Evolutionary conservation across 2,329 filamentous ascomycete species (phyloP).

Genomic region (Helotiales sp.): DNA sequence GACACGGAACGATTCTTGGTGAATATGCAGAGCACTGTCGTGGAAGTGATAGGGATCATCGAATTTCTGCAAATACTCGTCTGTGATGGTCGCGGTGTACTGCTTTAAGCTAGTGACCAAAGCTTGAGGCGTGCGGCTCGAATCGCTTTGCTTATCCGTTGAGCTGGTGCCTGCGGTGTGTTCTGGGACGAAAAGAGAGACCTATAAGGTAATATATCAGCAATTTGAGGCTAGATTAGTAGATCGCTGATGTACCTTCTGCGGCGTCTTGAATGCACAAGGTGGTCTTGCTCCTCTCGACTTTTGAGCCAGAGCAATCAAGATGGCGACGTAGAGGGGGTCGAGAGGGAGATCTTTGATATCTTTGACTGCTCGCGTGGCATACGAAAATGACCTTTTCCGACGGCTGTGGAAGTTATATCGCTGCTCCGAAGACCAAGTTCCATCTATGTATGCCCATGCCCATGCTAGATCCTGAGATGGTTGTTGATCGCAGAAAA

Average conservation of each 20-base stretch:
- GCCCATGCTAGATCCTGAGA: slow-evolving; percentile 1
- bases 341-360: slow-evolving; percentile 6
- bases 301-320: slow-evolving; percentile 16
- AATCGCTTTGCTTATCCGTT: not conserved
- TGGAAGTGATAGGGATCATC: slow-evolving; percentile 12
- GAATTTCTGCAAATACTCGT: slow-evolving; percentile 15
- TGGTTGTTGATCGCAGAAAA: not conserved
- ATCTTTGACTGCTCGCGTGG: not conserved
- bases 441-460: slow-evolving; percentile 11
- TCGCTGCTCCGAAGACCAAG: slow-evolving; percentile 10
- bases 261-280: not conserved
- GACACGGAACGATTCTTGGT: slow-evolving; percentile 1
- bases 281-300: not conserved
- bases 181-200: slow-evolving; percentile 15
- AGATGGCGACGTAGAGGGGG: slow-evolving; percentile 10
- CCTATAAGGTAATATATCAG: slow-evolving; percentile 13
- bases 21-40: slow-evolving; percentile 4
- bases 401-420: not conserved
- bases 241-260: slow-evolving; percentile 14
- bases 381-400: slow-evolving; percentile 12
- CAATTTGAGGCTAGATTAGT: not conserved
- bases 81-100: slow-evolving; percentile 13
- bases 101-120: slow-evolving; percentile 13
- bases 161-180: slow-evolving; percentile 4
- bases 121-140: not conserved